Evolutionary conservation across 2,329 filamentous ascomycete species (phyloP), one percentile per base, ranked within the genome.

Genomic region (Uncinocarpus reesii): DNA sequence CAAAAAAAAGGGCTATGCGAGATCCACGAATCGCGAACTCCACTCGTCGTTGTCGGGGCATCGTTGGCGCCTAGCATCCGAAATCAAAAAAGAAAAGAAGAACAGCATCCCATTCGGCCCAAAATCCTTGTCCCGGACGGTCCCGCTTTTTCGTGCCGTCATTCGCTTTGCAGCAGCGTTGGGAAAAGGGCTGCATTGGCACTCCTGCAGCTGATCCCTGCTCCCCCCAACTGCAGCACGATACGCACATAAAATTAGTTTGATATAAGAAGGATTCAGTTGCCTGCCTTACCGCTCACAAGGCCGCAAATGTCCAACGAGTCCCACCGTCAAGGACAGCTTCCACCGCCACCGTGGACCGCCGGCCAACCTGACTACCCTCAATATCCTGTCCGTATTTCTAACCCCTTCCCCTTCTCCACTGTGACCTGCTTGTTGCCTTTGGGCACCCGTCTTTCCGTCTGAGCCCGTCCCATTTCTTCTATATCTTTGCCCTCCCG

Each of bases 321-420:
- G 59, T 64, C 67, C 51, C 64, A 62, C 60, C 67, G 67, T 52
- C 67, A 64, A 61, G 67, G 66, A 59, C 69, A 70, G 65, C 65
- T 49, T 36, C 50, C 46, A 45, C 50, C 67, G 59, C 64, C 64
- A 50, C 65, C 64, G 53, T 68, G 67, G 66, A 62, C 61, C 60
- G 55, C 59, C 55, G 59, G 58, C 57, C 65, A 65, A 57, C 57
- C 62, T 53, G 63, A 65, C 53, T 65, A 65, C 48, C 61, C 67
- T 51, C 55, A 62, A 47, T 65, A 64, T 55, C 59, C 62, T 45
- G 49, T 57, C 50, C 49, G 52, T 57, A 49, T 46, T 20, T 40
- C 46, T n/a, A n/a, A n/a, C n/a, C 48, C 47, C 42, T 42, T 42
- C 18, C 42, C 20, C 42, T 34, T 35, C 16, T 32, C 15, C 26